Conservation (phyloP, 257 asterid genomes). For the Solanum rostratum region DNA sequence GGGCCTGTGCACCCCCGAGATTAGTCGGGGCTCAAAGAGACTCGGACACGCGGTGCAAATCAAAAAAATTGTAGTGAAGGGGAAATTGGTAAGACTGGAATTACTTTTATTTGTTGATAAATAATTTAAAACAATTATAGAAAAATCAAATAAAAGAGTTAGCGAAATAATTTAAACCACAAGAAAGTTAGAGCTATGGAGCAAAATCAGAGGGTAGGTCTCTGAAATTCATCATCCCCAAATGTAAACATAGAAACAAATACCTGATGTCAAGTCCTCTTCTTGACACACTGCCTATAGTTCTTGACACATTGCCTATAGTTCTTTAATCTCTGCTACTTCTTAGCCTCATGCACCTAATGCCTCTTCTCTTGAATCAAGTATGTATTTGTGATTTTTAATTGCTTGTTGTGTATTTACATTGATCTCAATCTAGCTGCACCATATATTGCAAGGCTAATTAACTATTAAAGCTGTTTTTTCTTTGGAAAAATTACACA, state of each 20-base stretch:
- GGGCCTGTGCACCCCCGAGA: no score
- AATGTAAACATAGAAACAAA: neutral
- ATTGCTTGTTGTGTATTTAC: neutral
- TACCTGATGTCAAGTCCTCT: neutral
- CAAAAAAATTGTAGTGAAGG: neutral
- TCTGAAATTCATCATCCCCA: neutral
- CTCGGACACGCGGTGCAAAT: no score
- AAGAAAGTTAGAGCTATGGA: neutral
- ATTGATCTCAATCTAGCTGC: neutral
- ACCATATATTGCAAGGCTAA: neutral
- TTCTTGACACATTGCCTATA: neutral
- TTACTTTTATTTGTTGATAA: neutral
- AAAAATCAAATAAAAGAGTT: neutral
- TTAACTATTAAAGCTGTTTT: neutral
- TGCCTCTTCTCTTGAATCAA: neutral
- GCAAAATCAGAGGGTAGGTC: neutral
- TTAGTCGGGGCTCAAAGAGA: no score
- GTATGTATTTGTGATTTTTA: neutral
- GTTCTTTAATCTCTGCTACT: neutral
- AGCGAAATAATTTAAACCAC: neutral
- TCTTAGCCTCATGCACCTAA: neutral
- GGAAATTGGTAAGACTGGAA: neutral
- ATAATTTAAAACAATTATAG: neutral
- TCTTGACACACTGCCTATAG: neutral
- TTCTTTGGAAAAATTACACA: no score